phyloP scores from a whole-genome alignment of 805 yeast genomes.

The Saturnispora hagleri region DNA sequence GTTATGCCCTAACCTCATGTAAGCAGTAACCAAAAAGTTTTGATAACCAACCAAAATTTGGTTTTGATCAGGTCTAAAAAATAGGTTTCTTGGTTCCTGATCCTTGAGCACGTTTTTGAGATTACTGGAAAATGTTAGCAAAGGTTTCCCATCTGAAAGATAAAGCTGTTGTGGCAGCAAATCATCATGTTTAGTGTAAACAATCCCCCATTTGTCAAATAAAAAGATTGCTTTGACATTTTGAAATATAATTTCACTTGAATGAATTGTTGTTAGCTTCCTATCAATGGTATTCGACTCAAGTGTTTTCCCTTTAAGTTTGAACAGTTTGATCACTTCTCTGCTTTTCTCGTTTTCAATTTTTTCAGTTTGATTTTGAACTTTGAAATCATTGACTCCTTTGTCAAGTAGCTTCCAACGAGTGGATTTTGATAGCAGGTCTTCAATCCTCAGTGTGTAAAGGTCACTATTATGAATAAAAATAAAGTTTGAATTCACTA shows the following conservation, averaged over 20 bases:
- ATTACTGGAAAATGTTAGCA: not conserved
- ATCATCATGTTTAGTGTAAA: conserved; percentile 1
- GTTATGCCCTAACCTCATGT: not conserved
- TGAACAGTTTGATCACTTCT: not conserved
- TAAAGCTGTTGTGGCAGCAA: not conserved
- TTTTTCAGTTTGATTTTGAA: not conserved
- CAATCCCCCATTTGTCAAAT: conserved; percentile 1
- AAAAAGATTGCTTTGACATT: not conserved
- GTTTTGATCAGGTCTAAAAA: conserved; percentile 5
- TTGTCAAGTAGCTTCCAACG: conserved; percentile 4
- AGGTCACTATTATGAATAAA: conserved; percentile 2
- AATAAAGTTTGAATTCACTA: not conserved
- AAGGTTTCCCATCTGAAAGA: not conserved
- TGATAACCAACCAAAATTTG: conserved; percentile 2
- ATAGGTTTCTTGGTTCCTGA: not conserved
- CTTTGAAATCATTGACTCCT: not conserved
- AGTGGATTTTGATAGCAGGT: conserved; percentile 3
- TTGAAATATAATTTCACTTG: not conserved
- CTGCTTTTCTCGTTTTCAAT: not conserved
- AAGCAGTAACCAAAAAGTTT: conserved; percentile 1
- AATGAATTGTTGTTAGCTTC: not conserved
- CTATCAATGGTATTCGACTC: not conserved
- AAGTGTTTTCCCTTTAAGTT: not conserved
- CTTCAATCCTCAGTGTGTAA: not conserved
- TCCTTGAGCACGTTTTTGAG: not conserved